Conservation (phyloP, 164 flowering plant genomes). For the Piper longum region DNA sequence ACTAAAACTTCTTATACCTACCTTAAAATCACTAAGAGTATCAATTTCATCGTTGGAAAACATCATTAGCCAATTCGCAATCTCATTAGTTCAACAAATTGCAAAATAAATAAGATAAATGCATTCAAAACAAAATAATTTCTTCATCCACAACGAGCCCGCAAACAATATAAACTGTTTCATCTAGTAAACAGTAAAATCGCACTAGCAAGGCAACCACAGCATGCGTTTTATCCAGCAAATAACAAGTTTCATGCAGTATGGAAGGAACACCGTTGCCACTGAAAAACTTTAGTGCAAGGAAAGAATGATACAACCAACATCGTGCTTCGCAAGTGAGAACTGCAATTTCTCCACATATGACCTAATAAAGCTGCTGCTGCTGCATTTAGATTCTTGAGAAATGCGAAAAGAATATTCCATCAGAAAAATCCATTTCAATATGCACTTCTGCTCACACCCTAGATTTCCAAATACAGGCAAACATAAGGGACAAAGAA, state of each 20-base stretch:
- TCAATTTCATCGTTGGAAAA: too few relatives aligned
- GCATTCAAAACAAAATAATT: too few relatives aligned
- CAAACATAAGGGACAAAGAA: background rate
- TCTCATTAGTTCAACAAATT: too few relatives aligned
- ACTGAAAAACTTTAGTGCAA: too few relatives aligned
- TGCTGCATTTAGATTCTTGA: background rate
- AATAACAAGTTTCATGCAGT: background rate
- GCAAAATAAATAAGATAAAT: too few relatives aligned
- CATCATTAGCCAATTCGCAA: too few relatives aligned
- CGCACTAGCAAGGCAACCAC: background rate
- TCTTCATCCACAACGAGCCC: too few relatives aligned
- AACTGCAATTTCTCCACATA: background rate
- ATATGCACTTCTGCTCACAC: background rate
- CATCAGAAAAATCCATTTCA: background rate
- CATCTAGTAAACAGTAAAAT: too few relatives aligned
- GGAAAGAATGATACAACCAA: background rate
- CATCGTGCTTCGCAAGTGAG: background rate
- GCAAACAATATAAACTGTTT: too few relatives aligned
- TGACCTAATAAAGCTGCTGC: conserved; percentile 1
- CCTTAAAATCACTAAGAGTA: too few relatives aligned
- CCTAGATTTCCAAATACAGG: background rate
- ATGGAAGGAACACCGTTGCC: background rate
- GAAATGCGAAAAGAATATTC: background rate
- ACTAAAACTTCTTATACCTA: too few relatives aligned
- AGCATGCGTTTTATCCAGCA: background rate